A percentile compares a stretch with the other conserved stretches of the same genome.
These are phyloP conservation scores for Candida lessepsii DNA, from an alignment of 805 yeast genomes.

Conservation along the genomic window DNA sequence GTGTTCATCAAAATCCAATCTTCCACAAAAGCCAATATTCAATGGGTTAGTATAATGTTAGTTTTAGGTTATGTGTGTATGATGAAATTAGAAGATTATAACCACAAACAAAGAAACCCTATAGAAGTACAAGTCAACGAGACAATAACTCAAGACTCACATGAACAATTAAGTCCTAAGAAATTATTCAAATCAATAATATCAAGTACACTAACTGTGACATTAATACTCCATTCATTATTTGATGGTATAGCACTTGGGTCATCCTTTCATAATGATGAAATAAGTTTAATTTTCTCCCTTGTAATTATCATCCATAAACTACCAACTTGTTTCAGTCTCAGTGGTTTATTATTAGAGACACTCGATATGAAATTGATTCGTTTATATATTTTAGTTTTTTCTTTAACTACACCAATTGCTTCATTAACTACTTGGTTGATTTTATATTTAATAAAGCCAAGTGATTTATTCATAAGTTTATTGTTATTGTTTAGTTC, in stretches of 20 bases:
- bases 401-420: slow-evolving; percentile 61
- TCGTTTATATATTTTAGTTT: slow-evolving; percentile 48
- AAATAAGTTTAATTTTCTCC: slow-evolving; percentile 46
- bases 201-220: slow-evolving; percentile 51
- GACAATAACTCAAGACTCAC: not conserved
- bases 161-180: not conserved
- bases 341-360: slow-evolving; percentile 51
- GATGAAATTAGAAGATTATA: slow-evolving; percentile 6
- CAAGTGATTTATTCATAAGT: slow-evolving; percentile 45
- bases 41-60: slow-evolving; percentile 15
- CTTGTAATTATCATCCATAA: slow-evolving; percentile 67
- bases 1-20: slow-evolving; percentile 6
- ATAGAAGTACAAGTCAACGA: slow-evolving; percentile 8
- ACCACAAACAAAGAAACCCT: slow-evolving; percentile 3
- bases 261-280: slow-evolving; percentile 46
- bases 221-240: slow-evolving; percentile 62
- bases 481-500: slow-evolving; percentile 61
- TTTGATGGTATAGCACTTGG: slow-evolving; percentile 78
- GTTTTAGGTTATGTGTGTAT: slow-evolving; percentile 12
- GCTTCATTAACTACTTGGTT: slow-evolving; percentile 54
- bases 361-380: slow-evolving; percentile 31
- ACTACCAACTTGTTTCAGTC: slow-evolving; percentile 71
- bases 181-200: not conserved
- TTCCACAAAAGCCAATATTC: slow-evolving; percentile 3
- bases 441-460: slow-evolving; percentile 29